Evolutionary conservation across 495 filamentous ascomycete genomes (phyloP), one percentile per base, ranked within the genome.

Genomic region (Trichoderma virens): DNA sequence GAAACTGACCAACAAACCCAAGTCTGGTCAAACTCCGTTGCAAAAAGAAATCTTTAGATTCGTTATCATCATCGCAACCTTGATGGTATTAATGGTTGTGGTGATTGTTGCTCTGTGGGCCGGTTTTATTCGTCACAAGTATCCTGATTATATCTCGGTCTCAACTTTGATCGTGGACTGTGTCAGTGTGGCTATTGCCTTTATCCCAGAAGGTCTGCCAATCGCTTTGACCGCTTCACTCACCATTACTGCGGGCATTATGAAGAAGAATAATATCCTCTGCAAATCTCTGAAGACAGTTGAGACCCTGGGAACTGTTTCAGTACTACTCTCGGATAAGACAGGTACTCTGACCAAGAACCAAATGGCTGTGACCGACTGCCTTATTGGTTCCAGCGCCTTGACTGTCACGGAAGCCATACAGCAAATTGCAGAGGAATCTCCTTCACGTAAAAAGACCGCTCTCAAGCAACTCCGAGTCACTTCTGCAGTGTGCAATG

Each of bases 161-260:
- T 82, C 86, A 1, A 80, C 81, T 5, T 77, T 91, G 65, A 84
- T 91, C 59, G 86, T 89, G 34, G 79, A 81, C 68, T 84, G 85
- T 66, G 87, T 91, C 67, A 38, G 32, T 20, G 60, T 61, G 32
- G 60, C 8, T 11, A 83, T 90, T 13, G 88, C 88, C 30, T 90
- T 90, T 71, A 88, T 91, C 61, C 88, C 88, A 0, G 87, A 89
- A 66, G 88, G 87, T 23, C 76, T 90, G 1, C 88, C 88, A 0
- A 85, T 91, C 32, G 86, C 84, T 13, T 72, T 90, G n/a, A 86
- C 87, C 0, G 78, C 86, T 11, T 74, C 72, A 20, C 68, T 79
- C 43, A 79, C 76, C 5, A 88, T 86, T 68, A 76, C 80, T 8
- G 87, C 88, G 0, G 82, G 80, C 27, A 73, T 83, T 31, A 87